A percentile compares a stretch with the other conserved stretches of the same genome.
phyloP scores from a whole-genome alignment of 805 yeast genomes.

The Candida sakaeoensis region DNA sequence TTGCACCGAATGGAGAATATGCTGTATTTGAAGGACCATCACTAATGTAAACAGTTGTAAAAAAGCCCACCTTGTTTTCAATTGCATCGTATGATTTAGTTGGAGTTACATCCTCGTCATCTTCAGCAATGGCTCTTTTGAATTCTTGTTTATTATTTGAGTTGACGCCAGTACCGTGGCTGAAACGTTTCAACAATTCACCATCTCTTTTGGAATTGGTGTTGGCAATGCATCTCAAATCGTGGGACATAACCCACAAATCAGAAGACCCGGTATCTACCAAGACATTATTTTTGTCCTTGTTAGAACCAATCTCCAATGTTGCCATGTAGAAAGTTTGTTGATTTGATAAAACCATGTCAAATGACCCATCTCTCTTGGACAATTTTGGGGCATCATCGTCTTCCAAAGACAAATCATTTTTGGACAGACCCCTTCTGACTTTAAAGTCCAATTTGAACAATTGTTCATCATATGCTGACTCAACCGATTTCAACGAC shows the following conservation, averaged over 20 bases:
- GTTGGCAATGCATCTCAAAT: conserved; percentile 19
- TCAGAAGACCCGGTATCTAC: conserved; percentile 43
- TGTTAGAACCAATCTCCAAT: conserved; percentile 27
- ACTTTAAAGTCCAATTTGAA: conserved; percentile 9
- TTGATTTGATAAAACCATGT: conserved; percentile 20
- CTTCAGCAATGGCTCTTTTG: neutral
- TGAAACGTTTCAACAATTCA: neutral
- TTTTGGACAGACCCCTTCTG: conserved; percentile 10
- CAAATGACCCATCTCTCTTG: conserved; percentile 17
- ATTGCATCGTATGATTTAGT: conserved; percentile 3
- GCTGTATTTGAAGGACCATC: conserved; percentile 8
- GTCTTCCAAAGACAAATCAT: conserved; percentile 7
- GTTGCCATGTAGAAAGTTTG: conserved; percentile 27
- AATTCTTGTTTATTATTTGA: neutral
- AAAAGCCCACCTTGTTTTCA: conserved; percentile 2
- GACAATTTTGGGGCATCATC: conserved; percentile 13
- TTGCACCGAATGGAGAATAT: conserved; percentile 5
- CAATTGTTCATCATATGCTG: neutral
- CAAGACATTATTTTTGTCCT: conserved; percentile 26
- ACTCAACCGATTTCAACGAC: neutral
- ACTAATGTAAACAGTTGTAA: conserved; percentile 6
- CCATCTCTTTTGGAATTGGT: conserved; percentile 1
- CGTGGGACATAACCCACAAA: conserved; percentile 38
- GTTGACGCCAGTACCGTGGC: conserved; percentile 8
- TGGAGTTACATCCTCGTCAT: neutral